phyloP scores from a whole-genome alignment of 495 filamentous ascomycete species.

The Hypoxylon intermedium region DNA sequence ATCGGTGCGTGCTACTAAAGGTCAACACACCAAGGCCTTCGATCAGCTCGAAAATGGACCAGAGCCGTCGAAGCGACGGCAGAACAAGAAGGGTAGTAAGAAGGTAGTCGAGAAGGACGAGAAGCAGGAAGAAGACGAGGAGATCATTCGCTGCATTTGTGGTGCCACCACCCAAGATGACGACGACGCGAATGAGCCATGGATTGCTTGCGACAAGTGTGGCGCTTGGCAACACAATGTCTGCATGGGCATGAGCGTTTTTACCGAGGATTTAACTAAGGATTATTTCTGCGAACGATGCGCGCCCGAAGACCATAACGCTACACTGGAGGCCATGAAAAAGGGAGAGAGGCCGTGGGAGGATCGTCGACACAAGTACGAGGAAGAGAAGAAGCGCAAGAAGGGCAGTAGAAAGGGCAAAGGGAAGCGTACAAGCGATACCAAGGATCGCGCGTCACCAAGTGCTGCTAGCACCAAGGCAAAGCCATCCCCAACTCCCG shows the following conservation, averaged over 20 bases:
- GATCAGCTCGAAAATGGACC: conserved; percentile 70
- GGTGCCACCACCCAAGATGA: conserved; percentile 85
- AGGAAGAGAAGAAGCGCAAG: conserved; percentile 58
- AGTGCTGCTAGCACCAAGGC: conserved; percentile 40
- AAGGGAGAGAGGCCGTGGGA: conserved; percentile 89
- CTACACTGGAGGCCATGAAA: conserved; percentile 73
- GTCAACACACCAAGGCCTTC: conserved; percentile 86
- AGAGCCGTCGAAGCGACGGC: conserved; percentile 68
- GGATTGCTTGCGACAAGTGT: conserved; percentile 91
- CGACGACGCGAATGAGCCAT: conserved; percentile 79
- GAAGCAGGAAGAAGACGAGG: conserved; percentile 65
- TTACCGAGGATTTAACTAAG: conserved; percentile 73
- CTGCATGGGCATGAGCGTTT: conserved; percentile 86
- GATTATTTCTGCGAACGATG: conserved; percentile 93
- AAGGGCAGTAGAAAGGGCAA: conserved; percentile 57
- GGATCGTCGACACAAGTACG: conserved; percentile 63
- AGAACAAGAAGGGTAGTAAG: conserved; percentile 63
- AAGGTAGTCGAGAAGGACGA: conserved; percentile 61
- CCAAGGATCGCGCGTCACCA: conserved; percentile 53
- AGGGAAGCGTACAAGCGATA: conserved; percentile 58
- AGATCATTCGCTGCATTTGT: conserved; percentile 90
- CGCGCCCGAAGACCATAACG: conserved; percentile 78
- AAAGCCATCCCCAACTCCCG: conserved; percentile 51
- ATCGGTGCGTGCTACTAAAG: conserved; percentile 93
- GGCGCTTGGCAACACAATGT: conserved; percentile 95